phyloP scores from a whole-genome alignment of 768 basidiomycete species.

The Gloeopeniophorella convolvens region DNA sequence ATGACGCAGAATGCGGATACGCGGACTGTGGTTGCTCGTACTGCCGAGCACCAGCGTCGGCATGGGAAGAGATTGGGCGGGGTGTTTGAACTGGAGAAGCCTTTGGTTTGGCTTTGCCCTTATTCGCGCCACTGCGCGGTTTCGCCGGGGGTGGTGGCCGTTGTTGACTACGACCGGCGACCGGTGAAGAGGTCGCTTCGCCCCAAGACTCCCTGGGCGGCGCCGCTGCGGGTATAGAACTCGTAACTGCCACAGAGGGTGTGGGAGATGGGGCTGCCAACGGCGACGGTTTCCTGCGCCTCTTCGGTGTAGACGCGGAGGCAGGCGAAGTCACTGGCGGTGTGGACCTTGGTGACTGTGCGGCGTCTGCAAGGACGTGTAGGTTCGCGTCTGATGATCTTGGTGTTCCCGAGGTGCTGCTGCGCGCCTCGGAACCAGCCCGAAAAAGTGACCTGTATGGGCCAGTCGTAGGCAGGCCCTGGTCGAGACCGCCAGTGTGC shows the following conservation, averaged over 20 bases:
- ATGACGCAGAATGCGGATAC: neutral
- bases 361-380: slow-evolving; percentile 12
- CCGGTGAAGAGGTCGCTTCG: neutral
- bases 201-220: neutral
- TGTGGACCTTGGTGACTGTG: slow-evolving; percentile 13
- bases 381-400: slow-evolving; percentile 2
- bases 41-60: neutral
- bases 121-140: neutral
- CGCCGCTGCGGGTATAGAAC: neutral
- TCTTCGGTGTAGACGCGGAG: neutral
- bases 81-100: neutral
- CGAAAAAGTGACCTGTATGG: slow-evolving; percentile 19
- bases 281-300: slow-evolving; percentile 8
- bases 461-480: slow-evolving; percentile 9
- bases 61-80: neutral
- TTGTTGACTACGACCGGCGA: neutral
- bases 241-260: neutral
- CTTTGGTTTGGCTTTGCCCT: slow-evolving; percentile 2
- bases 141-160: neutral
- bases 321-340: slow-evolving; percentile 4
- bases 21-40: neutral
- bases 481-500: slow-evolving; percentile 10
- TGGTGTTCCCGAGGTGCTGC: neutral
- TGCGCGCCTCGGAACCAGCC: slow-evolving; percentile 5
- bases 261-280: neutral